These are phyloP conservation scores for Meredithiella fracta DNA, from an alignment of 2,329 filamentous ascomycete genomes.

Conservation along the genomic window DNA sequence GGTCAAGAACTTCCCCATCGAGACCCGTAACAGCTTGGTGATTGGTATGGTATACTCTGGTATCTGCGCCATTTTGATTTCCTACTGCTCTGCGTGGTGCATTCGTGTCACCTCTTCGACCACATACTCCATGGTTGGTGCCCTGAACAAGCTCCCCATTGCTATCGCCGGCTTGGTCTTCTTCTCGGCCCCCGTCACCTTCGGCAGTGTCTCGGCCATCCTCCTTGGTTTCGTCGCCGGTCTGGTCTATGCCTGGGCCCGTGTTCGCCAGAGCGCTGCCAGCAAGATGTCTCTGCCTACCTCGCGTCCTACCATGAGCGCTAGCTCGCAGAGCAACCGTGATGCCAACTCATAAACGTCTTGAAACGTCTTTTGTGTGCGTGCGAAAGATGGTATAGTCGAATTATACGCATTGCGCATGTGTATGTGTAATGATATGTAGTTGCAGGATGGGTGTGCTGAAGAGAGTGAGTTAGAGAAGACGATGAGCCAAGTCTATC, in stretches of 20 bases:
- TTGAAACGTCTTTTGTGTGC: background rate
- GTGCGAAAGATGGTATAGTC: background rate
- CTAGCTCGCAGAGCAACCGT: constrained; percentile 78
- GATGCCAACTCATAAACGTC: constrained; percentile 47
- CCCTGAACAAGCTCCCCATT: constrained; percentile 94
- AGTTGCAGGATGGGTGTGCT: background rate
- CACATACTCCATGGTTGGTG: constrained; percentile 97
- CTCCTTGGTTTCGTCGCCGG: constrained; percentile 81
- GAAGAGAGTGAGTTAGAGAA: too few relatives aligned
- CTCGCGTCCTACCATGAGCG: constrained; percentile 54
- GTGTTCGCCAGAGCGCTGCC: constrained; percentile 60
- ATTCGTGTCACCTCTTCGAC: constrained; percentile 94
- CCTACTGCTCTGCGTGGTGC: constrained; percentile 98
- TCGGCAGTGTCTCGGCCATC: constrained; percentile 85
- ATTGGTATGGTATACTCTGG: constrained; percentile 89
- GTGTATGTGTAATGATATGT: background rate
- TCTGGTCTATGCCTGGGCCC: constrained; percentile 75
- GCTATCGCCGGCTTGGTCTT: constrained; percentile 85
- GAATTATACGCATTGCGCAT: background rate
- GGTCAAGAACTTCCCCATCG: constrained; percentile 71
- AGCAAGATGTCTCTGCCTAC: constrained; percentile 53
- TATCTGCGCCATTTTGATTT: constrained; percentile 88
- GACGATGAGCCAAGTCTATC: too few relatives aligned
- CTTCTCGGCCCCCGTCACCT: constrained; percentile 84
- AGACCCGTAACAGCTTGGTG: constrained; percentile 61